These are phyloP conservation scores for Evansstolkia leycettana DNA, from an alignment of 495 filamentous ascomycete genomes.

Conservation along the genomic window DNA sequence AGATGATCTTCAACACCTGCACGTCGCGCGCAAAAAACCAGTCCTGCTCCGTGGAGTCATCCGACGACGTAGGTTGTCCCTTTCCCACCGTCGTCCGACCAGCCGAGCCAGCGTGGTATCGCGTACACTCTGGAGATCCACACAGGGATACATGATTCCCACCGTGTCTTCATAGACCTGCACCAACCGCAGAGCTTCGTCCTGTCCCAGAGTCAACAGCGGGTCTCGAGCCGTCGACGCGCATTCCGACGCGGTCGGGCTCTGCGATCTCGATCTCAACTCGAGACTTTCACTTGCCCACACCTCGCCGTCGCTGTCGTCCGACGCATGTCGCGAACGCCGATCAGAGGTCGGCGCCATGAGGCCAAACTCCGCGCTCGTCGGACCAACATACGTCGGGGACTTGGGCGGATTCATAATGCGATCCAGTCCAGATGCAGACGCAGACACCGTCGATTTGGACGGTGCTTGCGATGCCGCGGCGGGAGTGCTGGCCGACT, in stretches of 20 bases:
- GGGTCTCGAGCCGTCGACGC: constrained; percentile 7
- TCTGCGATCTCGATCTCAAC: constrained; percentile 10
- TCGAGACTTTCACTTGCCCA: constrained; percentile 3
- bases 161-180: constrained; percentile 67
- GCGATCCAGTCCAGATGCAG: constrained; percentile 12
- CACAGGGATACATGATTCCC: constrained; percentile 71
- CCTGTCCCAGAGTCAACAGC: constrained; percentile 19
- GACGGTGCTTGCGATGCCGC: background rate
- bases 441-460: background rate
- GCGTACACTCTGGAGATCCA: constrained; percentile 53
- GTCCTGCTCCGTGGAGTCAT: constrained; percentile 32
- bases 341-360: background rate
- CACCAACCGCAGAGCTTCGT: constrained; percentile 58
- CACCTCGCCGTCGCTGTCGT: constrained; percentile 12
- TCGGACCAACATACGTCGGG: constrained; percentile 27
- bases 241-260: constrained; percentile 9
- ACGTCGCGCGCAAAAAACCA: constrained; percentile 56
- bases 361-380: constrained; percentile 31
- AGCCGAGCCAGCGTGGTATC: constrained; percentile 36
- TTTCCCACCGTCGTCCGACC: constrained; percentile 15
- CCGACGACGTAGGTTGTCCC: constrained; percentile 17
- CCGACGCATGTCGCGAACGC: background rate
- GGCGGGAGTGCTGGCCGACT: no score
- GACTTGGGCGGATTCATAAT: constrained; percentile 26
- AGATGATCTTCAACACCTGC: constrained; percentile 61